Conservation (phyloP, 2,329 filamentous ascomycete genomes). For the Colletotrichum siamense region DNA sequence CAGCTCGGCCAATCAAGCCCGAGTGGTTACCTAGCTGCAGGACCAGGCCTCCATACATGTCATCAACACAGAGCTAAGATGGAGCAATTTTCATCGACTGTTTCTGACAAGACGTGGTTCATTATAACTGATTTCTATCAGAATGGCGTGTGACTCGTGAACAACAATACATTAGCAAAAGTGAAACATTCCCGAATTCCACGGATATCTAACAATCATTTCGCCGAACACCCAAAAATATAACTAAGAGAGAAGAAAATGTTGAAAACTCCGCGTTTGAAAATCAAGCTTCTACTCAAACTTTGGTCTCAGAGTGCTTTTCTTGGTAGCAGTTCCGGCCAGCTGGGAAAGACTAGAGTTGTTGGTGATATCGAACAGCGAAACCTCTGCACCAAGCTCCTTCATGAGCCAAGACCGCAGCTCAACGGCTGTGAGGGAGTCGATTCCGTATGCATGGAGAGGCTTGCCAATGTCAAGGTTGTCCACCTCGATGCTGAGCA, state of each 20-base stretch:
- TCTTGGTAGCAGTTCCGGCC: conserved; percentile 26
- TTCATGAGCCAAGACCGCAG: conserved; percentile 54
- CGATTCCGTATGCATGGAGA: conserved; percentile 28
- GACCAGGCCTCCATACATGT: not conserved
- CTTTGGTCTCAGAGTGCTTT: conserved; percentile 25
- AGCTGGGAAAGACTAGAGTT: conserved; percentile 30
- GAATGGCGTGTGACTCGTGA: not conserved
- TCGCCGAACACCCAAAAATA: not conserved
- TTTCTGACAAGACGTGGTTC: not conserved
- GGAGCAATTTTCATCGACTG: not conserved
- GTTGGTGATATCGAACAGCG: conserved; percentile 49
- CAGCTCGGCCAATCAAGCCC: not conserved
- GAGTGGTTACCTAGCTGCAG: not conserved
- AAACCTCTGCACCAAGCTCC: conserved; percentile 46
- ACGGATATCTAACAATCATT: not conserved
- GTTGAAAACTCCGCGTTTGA: not conserved
- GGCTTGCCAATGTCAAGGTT: conserved; percentile 27
- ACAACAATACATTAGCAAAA: not conserved
- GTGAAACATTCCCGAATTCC: not conserved
- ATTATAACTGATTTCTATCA: not conserved
- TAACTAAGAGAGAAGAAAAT: not conserved
- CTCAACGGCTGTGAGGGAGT: conserved; percentile 33
- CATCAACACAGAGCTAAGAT: not conserved
- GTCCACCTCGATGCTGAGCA: conserved; percentile 16
- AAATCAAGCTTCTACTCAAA: not conserved